Evolutionary conservation across 352 stramenopile genomes (phyloP).

Genomic region (Saprolegnia diclina): DNA sequence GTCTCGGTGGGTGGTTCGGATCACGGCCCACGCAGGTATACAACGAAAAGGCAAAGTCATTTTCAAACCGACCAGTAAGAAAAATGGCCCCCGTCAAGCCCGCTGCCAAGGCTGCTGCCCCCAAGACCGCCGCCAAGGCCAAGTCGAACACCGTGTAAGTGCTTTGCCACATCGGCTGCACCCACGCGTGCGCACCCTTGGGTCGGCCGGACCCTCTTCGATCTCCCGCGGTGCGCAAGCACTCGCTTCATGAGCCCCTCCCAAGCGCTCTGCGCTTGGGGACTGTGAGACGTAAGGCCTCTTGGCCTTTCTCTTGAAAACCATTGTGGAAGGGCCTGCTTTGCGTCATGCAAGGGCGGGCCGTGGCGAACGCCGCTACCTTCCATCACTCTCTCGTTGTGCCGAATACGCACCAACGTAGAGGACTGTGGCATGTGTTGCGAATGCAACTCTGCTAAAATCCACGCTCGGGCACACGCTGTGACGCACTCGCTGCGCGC

Average conservation of each 20-base stretch:
- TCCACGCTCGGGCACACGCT: conserved; percentile 6
- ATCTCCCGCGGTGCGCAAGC: not conserved
- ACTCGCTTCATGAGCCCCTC: not conserved
- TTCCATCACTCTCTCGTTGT: conserved; percentile 23
- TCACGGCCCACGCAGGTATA: not conserved
- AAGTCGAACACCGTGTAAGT: conserved; percentile 28
- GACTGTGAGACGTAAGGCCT: conserved; percentile 27
- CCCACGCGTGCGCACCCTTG: not conserved
- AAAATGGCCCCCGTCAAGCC: conserved; percentile 25
- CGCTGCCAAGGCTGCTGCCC: conserved; percentile 15
- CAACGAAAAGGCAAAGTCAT: not conserved
- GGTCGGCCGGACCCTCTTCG: no score
- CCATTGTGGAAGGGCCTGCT: conserved; percentile 19
- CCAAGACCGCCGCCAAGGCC: conserved; percentile 26
- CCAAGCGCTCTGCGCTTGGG: not conserved
- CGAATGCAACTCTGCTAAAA: conserved; percentile 26
- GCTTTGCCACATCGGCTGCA: not conserved
- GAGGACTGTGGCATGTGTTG: conserved; percentile 28
- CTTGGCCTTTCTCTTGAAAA: conserved; percentile 26
- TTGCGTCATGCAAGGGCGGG: not conserved
- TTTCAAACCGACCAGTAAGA: conserved; percentile 28
- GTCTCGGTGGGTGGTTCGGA: conserved; percentile 6
- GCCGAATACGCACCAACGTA: conserved; percentile 13
- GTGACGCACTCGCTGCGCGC: not conserved
- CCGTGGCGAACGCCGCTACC: conserved; percentile 12